A percentile compares a stretch with the other conserved stretches of the same genome.
phyloP scores from a whole-genome alignment of 345 rosid genomes.

The Eucalyptus shirleyi region DNA sequence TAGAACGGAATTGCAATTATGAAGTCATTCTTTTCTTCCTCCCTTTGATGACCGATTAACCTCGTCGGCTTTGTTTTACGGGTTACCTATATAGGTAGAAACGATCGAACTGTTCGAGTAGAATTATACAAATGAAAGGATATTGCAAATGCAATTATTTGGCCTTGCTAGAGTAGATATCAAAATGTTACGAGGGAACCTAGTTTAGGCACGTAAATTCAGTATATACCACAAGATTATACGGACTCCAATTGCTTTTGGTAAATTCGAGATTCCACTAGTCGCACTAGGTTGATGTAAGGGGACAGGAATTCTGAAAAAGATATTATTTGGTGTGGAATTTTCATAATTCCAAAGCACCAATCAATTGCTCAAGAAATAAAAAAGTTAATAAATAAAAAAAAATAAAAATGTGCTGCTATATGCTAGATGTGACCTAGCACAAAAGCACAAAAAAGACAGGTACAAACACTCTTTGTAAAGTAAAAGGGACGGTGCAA shows the following conservation, averaged over 20 bases:
- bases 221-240: not conserved
- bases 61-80: not conserved
- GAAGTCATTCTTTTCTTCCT: not conserved
- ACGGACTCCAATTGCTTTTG: not conserved
- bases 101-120: not conserved
- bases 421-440: not conserved
- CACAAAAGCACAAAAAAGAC: not conserved
- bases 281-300: not conserved
- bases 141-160: not conserved
- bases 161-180: not conserved
- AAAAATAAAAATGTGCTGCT: not conserved
- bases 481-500: not conserved
- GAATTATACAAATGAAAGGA: not conserved
- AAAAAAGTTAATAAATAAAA: not conserved
- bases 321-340: not conserved
- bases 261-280: not conserved
- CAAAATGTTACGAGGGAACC: not conserved
- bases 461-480: not conserved
- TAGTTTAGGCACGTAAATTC: not conserved
- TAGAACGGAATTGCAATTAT: not conserved
- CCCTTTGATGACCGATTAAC: not conserved
- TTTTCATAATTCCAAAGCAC: not conserved
- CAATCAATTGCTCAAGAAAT: not conserved
- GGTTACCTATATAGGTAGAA: not conserved
- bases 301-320: not conserved